Evolutionary conservation across 140 eudicot genomes (phyloP), one percentile per base, ranked within the genome.

Genomic region (Bidens hawaiensis): DNA sequence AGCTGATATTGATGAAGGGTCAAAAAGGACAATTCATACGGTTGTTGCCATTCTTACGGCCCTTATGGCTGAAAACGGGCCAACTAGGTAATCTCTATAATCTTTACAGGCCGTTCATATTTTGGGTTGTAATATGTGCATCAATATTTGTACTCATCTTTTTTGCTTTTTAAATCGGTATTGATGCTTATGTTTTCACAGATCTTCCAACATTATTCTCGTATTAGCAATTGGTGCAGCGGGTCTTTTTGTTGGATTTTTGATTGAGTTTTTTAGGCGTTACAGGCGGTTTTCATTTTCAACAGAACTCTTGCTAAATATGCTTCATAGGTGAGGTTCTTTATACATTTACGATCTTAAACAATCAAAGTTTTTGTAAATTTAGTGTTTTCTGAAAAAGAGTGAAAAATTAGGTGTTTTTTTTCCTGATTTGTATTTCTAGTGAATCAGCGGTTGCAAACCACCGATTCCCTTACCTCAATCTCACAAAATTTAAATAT

Each of bases 1-100:
- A 38, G 69, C 99, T 45, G 76, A 81, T 55, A 85, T 93, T 28
- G 87, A 82, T 65, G 99, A 93, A 85, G 76, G 73, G 68, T 63
- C 95, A 60, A 87, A 82, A 76, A 70, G 96, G 73, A 87, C 99
- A 70, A 85, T 87, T 72, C 93, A 87, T 76, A 83, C 99, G 0
- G 70, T 82, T 68, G 86, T 81, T 62, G 88, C 89, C 48, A 85
- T 93, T 79, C 72, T 88, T 55, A 93, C 96, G 4, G 96, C 99
- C 23, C 91, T 93, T 38, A 75, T 88, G 96, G 99, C 95, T 23
- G 81, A 80, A 61, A 87, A 65, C 9, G 93, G 84, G 25, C 82
- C 99, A 42, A 93, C 99, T 30, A 82, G 87, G 99, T 88, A 82
- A 53, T 59, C 55, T 34, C 36, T 38, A 41, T 41, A 21, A 42